phyloP scores from a whole-genome alignment of 1,284 basidiomycete species.

The Sanghuangporus baumii region DNA sequence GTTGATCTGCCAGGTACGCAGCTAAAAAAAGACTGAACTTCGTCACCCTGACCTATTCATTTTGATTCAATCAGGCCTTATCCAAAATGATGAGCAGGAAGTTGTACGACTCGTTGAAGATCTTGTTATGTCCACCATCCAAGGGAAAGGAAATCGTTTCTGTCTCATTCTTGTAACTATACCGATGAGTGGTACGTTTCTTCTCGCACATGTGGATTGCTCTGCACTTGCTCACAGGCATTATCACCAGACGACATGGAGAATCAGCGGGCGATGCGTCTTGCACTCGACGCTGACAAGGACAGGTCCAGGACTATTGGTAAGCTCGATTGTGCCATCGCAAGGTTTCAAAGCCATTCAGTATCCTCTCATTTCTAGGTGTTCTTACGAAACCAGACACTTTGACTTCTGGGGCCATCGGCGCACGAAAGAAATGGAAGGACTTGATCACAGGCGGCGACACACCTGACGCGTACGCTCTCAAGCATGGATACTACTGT shows the following conservation, averaged over 20 bases:
- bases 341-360: not conserved
- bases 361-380: conserved; percentile 30
- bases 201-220: not conserved
- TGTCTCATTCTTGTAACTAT: conserved; percentile 56
- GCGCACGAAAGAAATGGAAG: conserved; percentile 40
- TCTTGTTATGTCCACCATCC: conserved; percentile 42
- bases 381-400: conserved; percentile 63
- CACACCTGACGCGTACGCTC: conserved; percentile 24
- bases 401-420: conserved; percentile 39
- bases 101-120: conserved; percentile 41
- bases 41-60: not conserved
- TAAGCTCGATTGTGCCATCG: conserved; percentile 19
- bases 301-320: conserved; percentile 55
- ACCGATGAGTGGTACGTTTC: conserved; percentile 49
- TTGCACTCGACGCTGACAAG: conserved; percentile 50
- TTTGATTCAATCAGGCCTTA: conserved; percentile 36
- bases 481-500: conserved; percentile 61
- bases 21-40: not conserved
- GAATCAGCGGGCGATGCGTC: conserved; percentile 50
- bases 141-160: too few species aligned
- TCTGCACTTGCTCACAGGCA: not conserved
- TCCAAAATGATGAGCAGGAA: conserved; percentile 44
- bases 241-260: conserved; percentile 51
- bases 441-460: conserved; percentile 44
- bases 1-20: conserved; percentile 45